These are phyloP conservation scores for Kazachstania bromeliacearum DNA, from an alignment of 805 yeast genomes.

Conservation along the genomic window DNA sequence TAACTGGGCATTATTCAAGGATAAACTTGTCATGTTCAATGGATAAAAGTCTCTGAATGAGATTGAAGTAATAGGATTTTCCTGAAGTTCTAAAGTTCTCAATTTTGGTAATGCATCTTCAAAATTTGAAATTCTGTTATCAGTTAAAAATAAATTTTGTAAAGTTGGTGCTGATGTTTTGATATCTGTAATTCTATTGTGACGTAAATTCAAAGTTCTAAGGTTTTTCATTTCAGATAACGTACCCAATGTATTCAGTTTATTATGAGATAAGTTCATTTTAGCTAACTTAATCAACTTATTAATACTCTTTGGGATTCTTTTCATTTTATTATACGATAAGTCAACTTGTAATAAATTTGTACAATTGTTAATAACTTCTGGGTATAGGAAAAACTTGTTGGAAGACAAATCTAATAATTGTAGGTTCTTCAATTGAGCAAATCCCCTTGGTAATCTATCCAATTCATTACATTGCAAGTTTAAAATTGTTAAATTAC, in stretches of 20 bases:
- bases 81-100: constrained; percentile 61
- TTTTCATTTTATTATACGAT: constrained; percentile 64
- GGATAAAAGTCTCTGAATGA: constrained; percentile 37
- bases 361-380: constrained; percentile 49
- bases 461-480: constrained; percentile 69
- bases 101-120: constrained; percentile 53
- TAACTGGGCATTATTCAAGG: constrained; percentile 73
- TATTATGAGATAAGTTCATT: constrained; percentile 68
- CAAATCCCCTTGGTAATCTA: constrained; percentile 51
- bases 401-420: constrained; percentile 75
- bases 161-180: constrained; percentile 42
- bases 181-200: constrained; percentile 45
- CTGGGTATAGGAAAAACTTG: constrained; percentile 52
- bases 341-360: constrained; percentile 61
- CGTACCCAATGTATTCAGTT: constrained; percentile 34
- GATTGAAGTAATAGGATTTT: constrained; percentile 66
- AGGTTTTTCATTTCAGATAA: constrained; percentile 46
- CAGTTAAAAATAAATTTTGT: constrained; percentile 65
- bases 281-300: constrained; percentile 52
- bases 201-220: constrained; percentile 67
- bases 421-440: constrained; percentile 44
- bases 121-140: constrained; percentile 65
- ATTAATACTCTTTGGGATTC: constrained; percentile 53
- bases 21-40: constrained; percentile 56
- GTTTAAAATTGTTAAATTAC: constrained; percentile 48